Conservation (phyloP, 2,329 filamentous ascomycete species). For the Aspergillus fructus region DNA sequence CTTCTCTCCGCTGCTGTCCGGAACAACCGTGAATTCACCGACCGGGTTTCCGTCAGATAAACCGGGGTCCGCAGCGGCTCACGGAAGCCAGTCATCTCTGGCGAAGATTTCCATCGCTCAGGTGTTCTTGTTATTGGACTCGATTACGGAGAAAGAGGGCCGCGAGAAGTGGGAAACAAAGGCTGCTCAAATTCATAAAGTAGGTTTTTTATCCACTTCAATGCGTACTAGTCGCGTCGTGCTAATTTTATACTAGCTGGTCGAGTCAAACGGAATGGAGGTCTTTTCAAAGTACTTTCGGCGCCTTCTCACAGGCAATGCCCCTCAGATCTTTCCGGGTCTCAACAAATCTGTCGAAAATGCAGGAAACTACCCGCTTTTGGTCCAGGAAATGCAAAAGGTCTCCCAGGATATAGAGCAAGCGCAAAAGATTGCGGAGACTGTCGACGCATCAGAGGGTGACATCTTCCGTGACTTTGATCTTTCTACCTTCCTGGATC, state of each 20-base stretch:
- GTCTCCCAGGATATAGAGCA: constrained; percentile 77
- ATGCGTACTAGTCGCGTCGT: background rate
- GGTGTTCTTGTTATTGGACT: constrained; percentile 89
- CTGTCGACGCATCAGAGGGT: constrained; percentile 84
- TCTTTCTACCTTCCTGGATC: constrained; percentile 89
- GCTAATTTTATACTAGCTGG: constrained; percentile 58
- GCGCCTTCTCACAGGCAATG: constrained; percentile 87
- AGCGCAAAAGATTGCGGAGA: constrained; percentile 87
- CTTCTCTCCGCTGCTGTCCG: constrained; percentile 60
- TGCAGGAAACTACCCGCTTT: constrained; percentile 77
- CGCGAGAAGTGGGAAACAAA: constrained; percentile 89
- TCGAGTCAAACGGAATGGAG: constrained; percentile 99
- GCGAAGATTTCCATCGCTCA: constrained; percentile 94
- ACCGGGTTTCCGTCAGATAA: constrained; percentile 54
- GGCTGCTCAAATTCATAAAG: constrained; percentile 88
- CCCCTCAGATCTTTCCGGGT: constrained; percentile 83
- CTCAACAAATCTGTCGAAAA: constrained; percentile 71
- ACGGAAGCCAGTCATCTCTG: constrained; percentile 61
- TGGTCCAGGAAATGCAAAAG: constrained; percentile 82
- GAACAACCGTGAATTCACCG: constrained; percentile 54
- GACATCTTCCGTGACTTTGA: constrained; percentile 97
- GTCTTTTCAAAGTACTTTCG: constrained; percentile 95
- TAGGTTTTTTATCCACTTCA: constrained; percentile 43
- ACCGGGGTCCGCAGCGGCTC: constrained; percentile 42
- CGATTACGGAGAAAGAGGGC: constrained; percentile 91